These are phyloP conservation scores for Paramecium tetraurelia DNA, from an alignment of 73 alveolate genomes.

Conservation along the genomic window DNA sequence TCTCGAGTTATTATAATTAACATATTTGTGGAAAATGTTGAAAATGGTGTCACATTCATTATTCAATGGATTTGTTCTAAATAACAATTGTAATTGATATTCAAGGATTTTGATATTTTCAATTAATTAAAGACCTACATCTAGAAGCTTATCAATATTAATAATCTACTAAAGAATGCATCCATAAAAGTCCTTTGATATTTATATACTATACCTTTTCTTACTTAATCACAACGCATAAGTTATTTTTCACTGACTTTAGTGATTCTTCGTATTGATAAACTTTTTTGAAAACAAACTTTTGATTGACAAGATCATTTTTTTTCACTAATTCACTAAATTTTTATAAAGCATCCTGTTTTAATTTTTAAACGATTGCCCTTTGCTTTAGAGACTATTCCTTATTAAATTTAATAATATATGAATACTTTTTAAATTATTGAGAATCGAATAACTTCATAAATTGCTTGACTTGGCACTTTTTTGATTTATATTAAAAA, in stretches of 20 bases:
- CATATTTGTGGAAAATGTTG: background rate
- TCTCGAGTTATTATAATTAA: background rate
- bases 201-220: background rate
- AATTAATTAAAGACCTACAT: background rate
- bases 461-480: background rate
- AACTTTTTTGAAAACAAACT: background rate
- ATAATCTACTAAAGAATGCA: background rate
- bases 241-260: background rate
- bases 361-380: background rate
- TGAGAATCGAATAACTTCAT: conserved; percentile 3
- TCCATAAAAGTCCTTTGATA: background rate
- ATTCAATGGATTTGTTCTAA: background rate
- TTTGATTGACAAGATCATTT: background rate
- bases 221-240: background rate
- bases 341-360: background rate
- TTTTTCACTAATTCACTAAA: background rate
- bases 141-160: background rate
- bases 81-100: background rate
- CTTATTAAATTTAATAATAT: background rate
- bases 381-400: background rate
- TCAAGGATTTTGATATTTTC: background rate
- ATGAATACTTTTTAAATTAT: background rate
- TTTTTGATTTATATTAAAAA: background rate
- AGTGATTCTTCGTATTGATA: conserved; percentile 2
- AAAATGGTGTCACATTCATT: conserved; percentile 29